A percentile compares a stretch with the other conserved stretches of the same genome.
Evolutionary conservation across 1,139 yeast species (phyloP).

Genomic region (Yamadazyma spencermartinsiae): DNA sequence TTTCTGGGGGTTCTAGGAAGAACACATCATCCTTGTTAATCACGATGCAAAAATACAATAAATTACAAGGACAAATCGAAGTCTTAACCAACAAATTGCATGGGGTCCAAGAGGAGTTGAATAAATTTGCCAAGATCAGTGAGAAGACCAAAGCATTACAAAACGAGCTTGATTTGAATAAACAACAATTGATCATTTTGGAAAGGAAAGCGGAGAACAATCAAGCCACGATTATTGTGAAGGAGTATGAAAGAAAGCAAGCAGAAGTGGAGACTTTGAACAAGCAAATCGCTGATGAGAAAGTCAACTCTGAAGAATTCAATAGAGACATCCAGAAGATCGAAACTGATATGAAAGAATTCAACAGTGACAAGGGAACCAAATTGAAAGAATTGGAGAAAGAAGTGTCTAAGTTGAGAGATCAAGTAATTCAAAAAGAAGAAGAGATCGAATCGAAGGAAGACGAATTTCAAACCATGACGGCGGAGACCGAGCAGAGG

Average conservation of each 20-base stretch:
- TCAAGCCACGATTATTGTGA: slow-evolving; percentile 56
- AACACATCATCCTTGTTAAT: slow-evolving; percentile 58
- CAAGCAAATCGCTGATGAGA: slow-evolving; percentile 36
- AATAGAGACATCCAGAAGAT: slow-evolving; percentile 52
- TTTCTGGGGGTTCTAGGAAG: slow-evolving; percentile 91
- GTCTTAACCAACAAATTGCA: slow-evolving; percentile 41
- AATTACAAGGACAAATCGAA: slow-evolving; percentile 41
- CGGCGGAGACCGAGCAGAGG: slow-evolving; percentile 72
- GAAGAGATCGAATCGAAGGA: slow-evolving; percentile 45
- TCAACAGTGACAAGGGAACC: slow-evolving; percentile 74
- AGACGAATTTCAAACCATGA: slow-evolving; percentile 59
- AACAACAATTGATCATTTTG: slow-evolving; percentile 66
- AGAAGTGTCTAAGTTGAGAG: slow-evolving; percentile 48
- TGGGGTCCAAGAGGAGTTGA: slow-evolving; percentile 41
- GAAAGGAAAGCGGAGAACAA: slow-evolving; percentile 62
- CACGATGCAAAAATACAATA: slow-evolving; percentile 68
- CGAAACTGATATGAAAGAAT: slow-evolving; percentile 81
- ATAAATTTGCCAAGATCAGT: slow-evolving; percentile 47
- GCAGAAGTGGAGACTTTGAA: slow-evolving; percentile 51
- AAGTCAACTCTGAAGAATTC: slow-evolving; percentile 24
- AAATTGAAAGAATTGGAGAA: slow-evolving; percentile 69
- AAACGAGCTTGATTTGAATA: slow-evolving; percentile 62
- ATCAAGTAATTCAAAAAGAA: slow-evolving; percentile 41
- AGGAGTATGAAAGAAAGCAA: slow-evolving; percentile 49
- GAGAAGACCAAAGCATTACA: slow-evolving; percentile 58